Percentiles rank a stretch among this genome's conserved stretches.
Evolutionary conservation across 768 basidiomycete genomes (phyloP).

Genomic region (Rhizopogon rudus): DNA sequence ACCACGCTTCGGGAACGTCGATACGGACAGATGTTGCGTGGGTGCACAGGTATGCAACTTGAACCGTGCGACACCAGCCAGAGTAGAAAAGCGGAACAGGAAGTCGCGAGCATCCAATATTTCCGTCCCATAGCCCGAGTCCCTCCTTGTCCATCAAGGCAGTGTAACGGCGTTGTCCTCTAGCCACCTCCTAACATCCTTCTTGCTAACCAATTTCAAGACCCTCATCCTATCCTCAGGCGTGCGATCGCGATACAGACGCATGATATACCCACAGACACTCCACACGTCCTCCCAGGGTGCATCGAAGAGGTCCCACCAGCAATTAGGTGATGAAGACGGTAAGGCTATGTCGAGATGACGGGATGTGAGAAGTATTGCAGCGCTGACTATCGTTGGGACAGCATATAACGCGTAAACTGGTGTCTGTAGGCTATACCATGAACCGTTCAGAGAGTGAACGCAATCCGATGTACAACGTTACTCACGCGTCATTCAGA

Average conservation of each 20-base stretch:
- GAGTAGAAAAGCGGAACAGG: neutral
- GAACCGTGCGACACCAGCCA: neutral
- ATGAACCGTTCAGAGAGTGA: conserved; percentile 1
- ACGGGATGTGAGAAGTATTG: conserved; percentile 79
- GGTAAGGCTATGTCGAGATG: conserved; percentile 73
- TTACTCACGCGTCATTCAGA: conserved; percentile 88
- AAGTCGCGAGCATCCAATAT: neutral
- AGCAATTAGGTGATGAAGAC: conserved; percentile 62
- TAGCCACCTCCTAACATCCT: conserved; percentile 79
- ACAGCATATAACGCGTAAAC: conserved; percentile 88
- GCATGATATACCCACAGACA: conserved; percentile 81
- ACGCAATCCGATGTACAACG: neutral
- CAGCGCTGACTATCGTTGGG: conserved; percentile 84
- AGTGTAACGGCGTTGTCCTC: conserved; percentile 39
- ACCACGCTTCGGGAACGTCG: neutral
- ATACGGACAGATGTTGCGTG: neutral
- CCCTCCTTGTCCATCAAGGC: neutral
- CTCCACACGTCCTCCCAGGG: conserved; percentile 85
- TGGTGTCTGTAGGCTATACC: conserved; percentile 82
- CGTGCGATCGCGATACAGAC: conserved; percentile 61
- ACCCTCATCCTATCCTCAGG: conserved; percentile 42
- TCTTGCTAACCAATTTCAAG: conserved; percentile 61
- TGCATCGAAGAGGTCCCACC: conserved; percentile 96
- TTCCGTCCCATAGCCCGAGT: neutral
- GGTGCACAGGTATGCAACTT: neutral